Percentiles rank a stretch among this genome's conserved stretches.
Conservation (phyloP, 2,329 filamentous ascomycete species). For the Lachnellula cervina region DNA sequence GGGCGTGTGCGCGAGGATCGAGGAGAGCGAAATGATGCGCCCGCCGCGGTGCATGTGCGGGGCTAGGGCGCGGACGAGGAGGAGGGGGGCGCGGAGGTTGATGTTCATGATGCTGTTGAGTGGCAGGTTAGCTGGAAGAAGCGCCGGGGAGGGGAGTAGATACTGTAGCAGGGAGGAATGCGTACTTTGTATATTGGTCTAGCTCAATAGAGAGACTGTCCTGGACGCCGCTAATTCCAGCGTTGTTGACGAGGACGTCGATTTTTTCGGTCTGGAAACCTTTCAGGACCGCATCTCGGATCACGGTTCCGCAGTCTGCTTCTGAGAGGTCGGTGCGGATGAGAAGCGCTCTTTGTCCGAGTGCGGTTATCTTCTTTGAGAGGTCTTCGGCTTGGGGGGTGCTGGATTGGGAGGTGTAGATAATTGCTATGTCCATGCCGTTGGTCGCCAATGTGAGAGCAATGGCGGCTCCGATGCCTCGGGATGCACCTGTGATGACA, state of each 20-base stretch:
- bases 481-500: neutral
- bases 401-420: neutral
- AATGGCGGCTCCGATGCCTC: neutral
- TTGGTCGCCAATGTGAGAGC: neutral
- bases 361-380: neutral
- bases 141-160: neutral
- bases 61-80: neutral
- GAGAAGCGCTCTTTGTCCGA: neutral
- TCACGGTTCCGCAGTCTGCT: neutral
- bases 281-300: neutral
- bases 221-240: neutral
- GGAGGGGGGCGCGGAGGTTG: neutral
- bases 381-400: neutral
- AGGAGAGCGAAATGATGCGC: neutral
- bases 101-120: neutral
- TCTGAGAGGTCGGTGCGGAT: neutral
- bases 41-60: neutral
- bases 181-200: neutral
- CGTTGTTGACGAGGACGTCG: neutral
- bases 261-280: neutral
- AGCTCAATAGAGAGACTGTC: neutral
- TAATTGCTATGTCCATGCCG: neutral
- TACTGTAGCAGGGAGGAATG: neutral
- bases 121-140: neutral
- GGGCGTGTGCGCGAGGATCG: neutral